Evolutionary conservation across 2,329 filamentous ascomycete genomes (phyloP), one percentile per base, ranked within the genome.

Genomic region (Sporothrix sp.): DNA sequence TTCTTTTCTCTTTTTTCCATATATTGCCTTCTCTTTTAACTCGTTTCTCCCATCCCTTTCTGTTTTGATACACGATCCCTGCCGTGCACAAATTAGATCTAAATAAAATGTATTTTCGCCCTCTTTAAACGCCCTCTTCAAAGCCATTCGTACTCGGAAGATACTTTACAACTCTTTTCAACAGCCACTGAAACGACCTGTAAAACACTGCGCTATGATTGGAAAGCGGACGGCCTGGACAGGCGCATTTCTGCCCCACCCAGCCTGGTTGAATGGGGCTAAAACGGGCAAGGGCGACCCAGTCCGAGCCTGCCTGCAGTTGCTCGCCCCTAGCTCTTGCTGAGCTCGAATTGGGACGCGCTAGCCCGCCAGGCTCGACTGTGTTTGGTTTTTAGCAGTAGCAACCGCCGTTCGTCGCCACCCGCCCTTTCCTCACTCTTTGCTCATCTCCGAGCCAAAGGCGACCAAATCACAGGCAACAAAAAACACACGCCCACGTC

Each of bases 401-500:
- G 35, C 7, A 37, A 18, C 20, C 16, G 7, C n/a, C 7, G 3
- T n/a, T 39, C 27, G 40, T n/a, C 25, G 39, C 27, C 40, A 4
- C 16, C 40, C 23, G 27, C 40, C 39, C 25, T 7, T 14, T 40
- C 28, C 28, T 44, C 18, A 27, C 27, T 43, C n/a, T 18, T 23
- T 30, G 40, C 40, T 13, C 27, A 25, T 23, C 27, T 43, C 21
- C 25, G 10, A n/a, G n/a, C n/a, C n/a, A n/a, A n/a, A n/a, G n/a
- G n/a, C n/a, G n/a, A n/a, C 25, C 25, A 28, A 28, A 45, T 33
- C 28, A 45, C 30, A 45, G 42, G 42, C 42, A 45, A 45, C 28
- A 18, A 45, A 45, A 45, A 45, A 45, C 28, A 45, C 18, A 44
- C 28, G 5, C 25, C 35, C 45, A 48, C 45, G 45, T 45, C 43